Percentiles rank a stretch among this genome's conserved stretches.
These are phyloP conservation scores for Polytolypa hystricis DNA, from an alignment of 2,329 filamentous ascomycete genomes.

Conservation along the genomic window DNA sequence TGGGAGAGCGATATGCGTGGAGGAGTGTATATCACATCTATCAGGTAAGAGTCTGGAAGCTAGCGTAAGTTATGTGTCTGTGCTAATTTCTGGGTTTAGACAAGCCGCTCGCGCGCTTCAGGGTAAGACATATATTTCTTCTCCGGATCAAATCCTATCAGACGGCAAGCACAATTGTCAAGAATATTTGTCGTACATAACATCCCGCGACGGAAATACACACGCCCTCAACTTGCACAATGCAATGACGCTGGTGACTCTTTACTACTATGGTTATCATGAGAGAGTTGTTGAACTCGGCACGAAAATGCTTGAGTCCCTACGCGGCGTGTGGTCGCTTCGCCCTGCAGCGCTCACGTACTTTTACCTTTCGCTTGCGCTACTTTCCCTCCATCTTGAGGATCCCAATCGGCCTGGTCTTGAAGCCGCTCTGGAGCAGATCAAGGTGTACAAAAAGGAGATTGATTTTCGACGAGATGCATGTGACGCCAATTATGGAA, in stretches of 20 bases:
- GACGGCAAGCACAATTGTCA: conserved; percentile 43
- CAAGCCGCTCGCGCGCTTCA: conserved; percentile 50
- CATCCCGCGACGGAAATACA: conserved; percentile 34
- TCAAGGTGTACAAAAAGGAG: conserved; percentile 39
- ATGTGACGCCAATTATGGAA: conserved; percentile 50
- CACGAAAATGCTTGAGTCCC: conserved; percentile 28
- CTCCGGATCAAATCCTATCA: conserved; percentile 39
- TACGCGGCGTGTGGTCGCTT: conserved; percentile 36
- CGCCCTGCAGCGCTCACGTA: conserved; percentile 32
- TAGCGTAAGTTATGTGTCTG: too few relatives aligned
- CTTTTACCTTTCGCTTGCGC: conserved; percentile 36
- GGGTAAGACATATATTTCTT: conserved; percentile 46
- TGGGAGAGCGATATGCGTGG: conserved; percentile 49
- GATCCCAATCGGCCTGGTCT: conserved; percentile 34
- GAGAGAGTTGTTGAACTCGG: conserved; percentile 34
- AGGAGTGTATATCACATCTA: conserved; percentile 44
- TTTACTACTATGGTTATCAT: conserved; percentile 38
- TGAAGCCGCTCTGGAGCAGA: conserved; percentile 37
- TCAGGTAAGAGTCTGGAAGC: conserved; percentile 34
- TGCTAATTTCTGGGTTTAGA: conserved; percentile 14
- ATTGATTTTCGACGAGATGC: conserved; percentile 42
- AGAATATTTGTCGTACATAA: conserved; percentile 38
- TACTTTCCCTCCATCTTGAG: conserved; percentile 34
- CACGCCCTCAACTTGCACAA: conserved; percentile 43
- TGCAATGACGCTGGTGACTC: conserved; percentile 36